Percentiles rank a stretch among this genome's conserved stretches.
These are phyloP conservation scores for Ceratocystis diversiconidia DNA, from an alignment of 2,329 filamentous ascomycete species.

Conservation along the genomic window DNA sequence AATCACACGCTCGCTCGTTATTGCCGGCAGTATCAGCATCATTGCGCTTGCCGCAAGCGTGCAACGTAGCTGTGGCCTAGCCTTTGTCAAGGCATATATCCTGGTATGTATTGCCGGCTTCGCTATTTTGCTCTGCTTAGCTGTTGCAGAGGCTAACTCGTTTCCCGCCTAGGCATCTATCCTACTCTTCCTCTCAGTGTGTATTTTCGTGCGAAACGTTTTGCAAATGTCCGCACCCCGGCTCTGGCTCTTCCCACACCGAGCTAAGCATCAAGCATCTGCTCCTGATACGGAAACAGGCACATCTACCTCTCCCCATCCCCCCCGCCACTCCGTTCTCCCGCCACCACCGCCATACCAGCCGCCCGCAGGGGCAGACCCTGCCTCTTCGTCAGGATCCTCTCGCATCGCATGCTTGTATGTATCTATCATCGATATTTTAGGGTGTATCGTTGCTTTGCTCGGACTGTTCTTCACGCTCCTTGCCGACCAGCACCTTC, in stretches of 20 bases:
- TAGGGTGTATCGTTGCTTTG: background rate
- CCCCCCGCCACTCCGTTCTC: background rate
- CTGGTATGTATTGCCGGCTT: conserved; percentile 1
- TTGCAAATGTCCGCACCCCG: background rate
- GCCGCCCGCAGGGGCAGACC: background rate
- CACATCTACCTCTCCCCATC: background rate
- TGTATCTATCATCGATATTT: background rate
- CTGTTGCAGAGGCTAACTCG: background rate
- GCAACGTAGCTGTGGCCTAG: conserved; percentile 1
- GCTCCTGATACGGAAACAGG: background rate
- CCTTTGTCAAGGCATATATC: conserved; percentile 9
- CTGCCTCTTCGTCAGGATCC: background rate
- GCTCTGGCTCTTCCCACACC: background rate
- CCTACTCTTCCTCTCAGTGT: background rate
- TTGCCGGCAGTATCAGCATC: conserved; percentile 4
- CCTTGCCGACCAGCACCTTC: conserved; percentile 2
- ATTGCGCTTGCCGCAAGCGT: conserved; percentile 3
- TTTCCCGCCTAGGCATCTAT: background rate
- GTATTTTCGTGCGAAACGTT: background rate
- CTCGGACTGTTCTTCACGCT: conserved; percentile 8
- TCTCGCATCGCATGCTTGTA: background rate
- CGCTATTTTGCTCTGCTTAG: background rate
- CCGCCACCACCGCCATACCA: background rate
- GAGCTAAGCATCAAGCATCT: background rate
- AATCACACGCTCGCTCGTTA: conserved; percentile 7